Percentiles rank a stretch among this genome's conserved stretches.
phyloP scores from a whole-genome alignment of 2,329 filamentous ascomycete species.

The Scolecobasidium constrictum region DNA sequence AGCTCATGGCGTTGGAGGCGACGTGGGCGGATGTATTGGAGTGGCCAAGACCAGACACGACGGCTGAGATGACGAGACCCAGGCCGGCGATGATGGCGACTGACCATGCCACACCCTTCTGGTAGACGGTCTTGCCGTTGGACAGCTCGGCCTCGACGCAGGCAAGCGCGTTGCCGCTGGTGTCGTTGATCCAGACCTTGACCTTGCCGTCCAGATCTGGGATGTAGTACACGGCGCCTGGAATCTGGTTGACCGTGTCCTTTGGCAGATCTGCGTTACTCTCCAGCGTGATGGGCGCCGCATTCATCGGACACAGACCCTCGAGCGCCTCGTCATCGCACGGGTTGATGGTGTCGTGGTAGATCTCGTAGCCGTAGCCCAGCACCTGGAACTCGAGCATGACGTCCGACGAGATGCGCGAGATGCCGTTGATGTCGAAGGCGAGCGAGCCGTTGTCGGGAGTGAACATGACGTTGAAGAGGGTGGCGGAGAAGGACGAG shows the following conservation, averaged over 20 bases:
- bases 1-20: constrained; percentile 83
- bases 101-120: constrained; percentile 79
- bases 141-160: constrained; percentile 82
- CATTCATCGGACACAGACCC: constrained; percentile 84
- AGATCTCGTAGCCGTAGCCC: constrained; percentile 70
- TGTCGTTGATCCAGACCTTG: constrained; percentile 68
- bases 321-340: constrained; percentile 51
- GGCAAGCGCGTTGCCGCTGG: constrained; percentile 54
- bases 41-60: constrained; percentile 83
- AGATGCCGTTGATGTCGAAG: constrained; percentile 70
- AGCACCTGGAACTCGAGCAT: constrained; percentile 64
- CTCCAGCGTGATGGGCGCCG: constrained; percentile 67
- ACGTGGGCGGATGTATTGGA: constrained; percentile 92
- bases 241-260: constrained; percentile 54
- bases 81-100: constrained; percentile 81
- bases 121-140: constrained; percentile 85
- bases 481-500: constrained; percentile 76
- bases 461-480: constrained; percentile 78
- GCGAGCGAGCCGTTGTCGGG: constrained; percentile 61
- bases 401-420: constrained; percentile 73
- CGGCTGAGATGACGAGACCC: constrained; percentile 71
- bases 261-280: constrained; percentile 47
- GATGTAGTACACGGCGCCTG: constrained; percentile 76
- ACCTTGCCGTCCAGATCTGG: constrained; percentile 86
- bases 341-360: constrained; percentile 61